Evolutionary conservation across 2,329 filamentous ascomycete species (phyloP), one percentile per base, ranked within the genome.

Genomic region (Penicillium olsonii): DNA sequence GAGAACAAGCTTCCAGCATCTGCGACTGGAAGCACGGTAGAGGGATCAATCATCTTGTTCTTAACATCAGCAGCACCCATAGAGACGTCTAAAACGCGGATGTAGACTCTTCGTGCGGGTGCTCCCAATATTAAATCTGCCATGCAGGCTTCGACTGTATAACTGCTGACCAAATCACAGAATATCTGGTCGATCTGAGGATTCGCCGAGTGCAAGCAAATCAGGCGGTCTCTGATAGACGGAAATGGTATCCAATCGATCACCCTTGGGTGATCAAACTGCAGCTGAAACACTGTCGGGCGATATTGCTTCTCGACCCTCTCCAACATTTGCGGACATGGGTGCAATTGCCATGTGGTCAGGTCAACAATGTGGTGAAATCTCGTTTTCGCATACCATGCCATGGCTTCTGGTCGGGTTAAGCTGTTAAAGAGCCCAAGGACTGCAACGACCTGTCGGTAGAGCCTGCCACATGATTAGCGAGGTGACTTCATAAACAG

Each of bases 351-450:
- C 52, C 52, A 54, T 9, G 48, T 44, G 9, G 52, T 54, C 11
- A 54, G 31, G 33, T 54, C 43, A 26, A 54, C 52, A 18, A 54
- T 54, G 18, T 54, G 52, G 18, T 54, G 48, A 17, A 54, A 54
- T 39, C 52, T 33, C n/a, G 52, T 54, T 45, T 51, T 50, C 5
- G 52, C 52, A 27, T 54, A 54, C 52, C 52, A 54, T 24, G 35
- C 39, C 52, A 54, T 54, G 9, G 44, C 52, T 22, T 50, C 52
- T 15, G 52, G 52, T 20, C 52, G 48, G 5, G 42, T 54, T 15
- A 54, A 40, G 11, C 52, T 54, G 19, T 54, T 54, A 27, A 54
- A 54, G 3, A 54, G 34, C n/a, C 43, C 40, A 8, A 54, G 24
- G 4, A 54, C 37, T 40, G 47, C 47, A 15, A 54, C 34, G 15